Conservation (phyloP, 495 filamentous ascomycete genomes). For the Aspergillus heteromorphus region DNA sequence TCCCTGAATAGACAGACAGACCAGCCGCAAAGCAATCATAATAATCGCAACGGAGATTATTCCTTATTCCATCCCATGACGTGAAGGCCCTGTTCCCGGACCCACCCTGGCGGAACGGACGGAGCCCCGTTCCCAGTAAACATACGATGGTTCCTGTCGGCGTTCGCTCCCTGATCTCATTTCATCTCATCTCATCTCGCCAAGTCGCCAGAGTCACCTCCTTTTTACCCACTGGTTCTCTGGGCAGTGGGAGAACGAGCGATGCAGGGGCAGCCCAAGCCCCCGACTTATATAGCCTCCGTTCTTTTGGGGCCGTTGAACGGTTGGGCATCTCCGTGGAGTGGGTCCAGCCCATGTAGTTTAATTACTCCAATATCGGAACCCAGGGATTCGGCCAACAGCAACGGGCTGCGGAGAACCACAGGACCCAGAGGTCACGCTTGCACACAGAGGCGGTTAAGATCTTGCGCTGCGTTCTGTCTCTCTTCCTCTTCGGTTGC, state of each 20-base stretch:
- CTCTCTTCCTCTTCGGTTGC: neutral
- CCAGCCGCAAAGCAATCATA: neutral
- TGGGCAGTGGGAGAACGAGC: too few species aligned
- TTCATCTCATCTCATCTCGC: neutral
- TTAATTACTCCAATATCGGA: neutral
- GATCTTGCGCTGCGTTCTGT: too few species aligned
- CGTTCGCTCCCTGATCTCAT: neutral
- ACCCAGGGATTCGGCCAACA: neutral
- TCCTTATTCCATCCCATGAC: neutral
- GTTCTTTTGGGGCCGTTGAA: neutral
- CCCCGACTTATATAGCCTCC: neutral
- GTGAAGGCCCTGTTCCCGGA: neutral
- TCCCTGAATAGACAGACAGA: neutral
- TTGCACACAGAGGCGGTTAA: neutral
- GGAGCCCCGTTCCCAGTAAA: neutral
- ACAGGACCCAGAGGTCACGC: neutral
- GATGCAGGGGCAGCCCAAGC: neutral
- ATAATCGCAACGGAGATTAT: neutral
- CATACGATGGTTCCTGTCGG: neutral
- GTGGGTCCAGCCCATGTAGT: constrained; percentile 1
- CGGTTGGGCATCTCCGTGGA: neutral
- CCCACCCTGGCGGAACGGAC: neutral
- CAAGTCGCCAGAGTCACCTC: too few species aligned
- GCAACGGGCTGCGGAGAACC: neutral
- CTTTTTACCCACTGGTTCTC: too few species aligned